Percentiles rank a stretch among this genome's conserved stretches.
These are phyloP conservation scores for Linderniella brevidens DNA, from an alignment of 257 asterid species.

Conservation along the genomic window DNA sequence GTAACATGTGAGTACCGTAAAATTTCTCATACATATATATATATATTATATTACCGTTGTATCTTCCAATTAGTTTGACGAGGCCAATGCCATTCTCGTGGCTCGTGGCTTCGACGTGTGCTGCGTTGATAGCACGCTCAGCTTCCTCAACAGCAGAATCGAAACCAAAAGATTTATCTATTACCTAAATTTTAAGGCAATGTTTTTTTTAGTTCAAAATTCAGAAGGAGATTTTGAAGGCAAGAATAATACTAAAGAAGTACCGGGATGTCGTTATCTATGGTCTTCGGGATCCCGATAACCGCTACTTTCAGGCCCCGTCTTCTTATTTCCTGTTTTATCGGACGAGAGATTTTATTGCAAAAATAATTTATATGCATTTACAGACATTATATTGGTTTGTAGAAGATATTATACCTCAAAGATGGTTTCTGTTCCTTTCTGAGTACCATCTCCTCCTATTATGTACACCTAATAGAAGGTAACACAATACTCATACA, in stretches of 20 bases:
- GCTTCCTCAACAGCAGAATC: conserved; percentile 98
- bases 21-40: too few relatives aligned
- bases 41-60: conserved; percentile 38
- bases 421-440: conserved; percentile 74
- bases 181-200: conserved; percentile 32
- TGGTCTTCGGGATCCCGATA: conserved; percentile 80
- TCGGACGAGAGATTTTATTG: background rate
- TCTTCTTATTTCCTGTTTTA: conserved; percentile 53
- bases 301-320: conserved; percentile 82
- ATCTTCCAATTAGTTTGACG: conserved; percentile 83
- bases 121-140: conserved; percentile 90
- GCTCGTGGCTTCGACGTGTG: conserved; percentile 96
- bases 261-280: conserved; percentile 92
- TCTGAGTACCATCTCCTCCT: conserved; percentile 96
- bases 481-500: background rate
- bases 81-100: conserved; percentile 82
- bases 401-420: conserved; percentile 33
- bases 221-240: background rate
- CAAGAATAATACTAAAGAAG: background rate
- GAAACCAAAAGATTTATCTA: conserved; percentile 88
- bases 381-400: background rate
- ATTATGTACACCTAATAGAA: conserved; percentile 57
- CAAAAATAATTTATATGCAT: background rate
- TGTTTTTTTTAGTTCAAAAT: conserved; percentile 1
- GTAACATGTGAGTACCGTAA: background rate